Percentiles rank a stretch among this genome's conserved stretches.
Conservation (phyloP, 495 filamentous ascomycete species). For the Neurospora tetrasperma region DNA sequence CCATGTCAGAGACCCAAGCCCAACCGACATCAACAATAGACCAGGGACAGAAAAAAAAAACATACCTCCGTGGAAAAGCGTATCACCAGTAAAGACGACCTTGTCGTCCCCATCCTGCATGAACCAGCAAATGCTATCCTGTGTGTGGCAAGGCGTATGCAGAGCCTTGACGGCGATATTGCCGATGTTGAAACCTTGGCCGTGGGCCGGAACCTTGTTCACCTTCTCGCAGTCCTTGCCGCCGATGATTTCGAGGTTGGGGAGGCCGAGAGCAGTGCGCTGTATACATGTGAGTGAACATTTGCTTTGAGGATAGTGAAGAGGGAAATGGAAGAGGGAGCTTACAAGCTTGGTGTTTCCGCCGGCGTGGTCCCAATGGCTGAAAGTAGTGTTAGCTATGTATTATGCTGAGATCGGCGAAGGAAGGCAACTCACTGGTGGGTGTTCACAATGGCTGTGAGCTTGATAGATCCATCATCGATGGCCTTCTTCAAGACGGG, state of each 20-base stretch:
- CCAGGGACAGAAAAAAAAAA: too few relatives aligned
- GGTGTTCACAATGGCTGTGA: conserved; percentile 87
- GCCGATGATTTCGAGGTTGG: conserved; percentile 62
- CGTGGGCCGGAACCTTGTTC: conserved; percentile 61
- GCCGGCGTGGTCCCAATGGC: conserved; percentile 91
- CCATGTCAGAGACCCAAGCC: not conserved
- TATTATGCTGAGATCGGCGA: not conserved
- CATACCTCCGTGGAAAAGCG: conserved; percentile 83
- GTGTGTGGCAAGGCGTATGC: conserved; percentile 94
- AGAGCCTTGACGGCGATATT: conserved; percentile 79
- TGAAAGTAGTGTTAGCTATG: conserved; percentile 21
- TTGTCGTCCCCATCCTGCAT: conserved; percentile 73
- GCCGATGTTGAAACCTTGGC: conserved; percentile 73
- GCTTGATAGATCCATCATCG: conserved; percentile 58
- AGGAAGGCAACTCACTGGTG: conserved; percentile 61
- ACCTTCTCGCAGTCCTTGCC: conserved; percentile 79
- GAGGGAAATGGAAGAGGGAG: not conserved
- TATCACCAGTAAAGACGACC: conserved; percentile 93
- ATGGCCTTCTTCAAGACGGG: conserved; percentile 71
- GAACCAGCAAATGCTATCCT: conserved; percentile 88
- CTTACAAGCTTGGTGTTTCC: conserved; percentile 74
- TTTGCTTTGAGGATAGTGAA: not conserved
- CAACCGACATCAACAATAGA: not conserved
- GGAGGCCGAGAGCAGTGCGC: conserved; percentile 53
- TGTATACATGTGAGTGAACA: conserved; percentile 21